Base-by-base conservation (phyloP, 2,329 filamentous ascomycete genomes). In the Colletotrichum tamarilloi region DNA sequence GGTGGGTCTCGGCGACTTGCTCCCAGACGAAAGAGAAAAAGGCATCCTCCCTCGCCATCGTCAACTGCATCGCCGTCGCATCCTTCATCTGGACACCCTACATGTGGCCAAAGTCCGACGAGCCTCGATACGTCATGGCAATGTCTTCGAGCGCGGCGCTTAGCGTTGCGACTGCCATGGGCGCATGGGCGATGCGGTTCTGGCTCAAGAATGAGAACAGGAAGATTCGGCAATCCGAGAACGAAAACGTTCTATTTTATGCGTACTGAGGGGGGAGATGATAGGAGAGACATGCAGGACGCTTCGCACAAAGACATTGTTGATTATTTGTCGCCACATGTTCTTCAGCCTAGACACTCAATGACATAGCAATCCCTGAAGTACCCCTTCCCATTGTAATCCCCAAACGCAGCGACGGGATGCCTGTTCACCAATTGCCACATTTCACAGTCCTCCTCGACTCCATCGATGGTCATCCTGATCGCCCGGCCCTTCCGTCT, bases 11-110 rank as follows among this genome's bases (percentile, higher is more conserved):
- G 0, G 76, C 76, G 4, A 82, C 80, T 1, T 83, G 81, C 55
- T 82, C 81, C 2, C 82, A 84, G 71, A 84, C 81, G 0, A 82
- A 81, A 26, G 83, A 84, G 73, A 84, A 84, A 68, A 84, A 83
- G 68, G 82, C 83, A 0, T 79, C 77, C 0, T 77, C 81, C 0
- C 73, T 84, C 0, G 80, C 81, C 8, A 82, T 85, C n/a, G 75
- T 75, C 19, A 78, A 78, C 64, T 67, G 70, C 6, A 70, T 74
- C 22, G 76, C 76, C 22, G 74, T 75, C 2, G 55, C 73, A 2
- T 72, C 68, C 9, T 74, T 75, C 46, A 76, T 77, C 5, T 77
- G 75, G 68, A 77, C 76, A 1, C 74, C 76, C 0, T 73, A 73
- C 3, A 73, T 73, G 22, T 85, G 83, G 82, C 82, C 82, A 1